Conservation (phyloP, 164 flowering plant species). For the Annona squamosa region DNA sequence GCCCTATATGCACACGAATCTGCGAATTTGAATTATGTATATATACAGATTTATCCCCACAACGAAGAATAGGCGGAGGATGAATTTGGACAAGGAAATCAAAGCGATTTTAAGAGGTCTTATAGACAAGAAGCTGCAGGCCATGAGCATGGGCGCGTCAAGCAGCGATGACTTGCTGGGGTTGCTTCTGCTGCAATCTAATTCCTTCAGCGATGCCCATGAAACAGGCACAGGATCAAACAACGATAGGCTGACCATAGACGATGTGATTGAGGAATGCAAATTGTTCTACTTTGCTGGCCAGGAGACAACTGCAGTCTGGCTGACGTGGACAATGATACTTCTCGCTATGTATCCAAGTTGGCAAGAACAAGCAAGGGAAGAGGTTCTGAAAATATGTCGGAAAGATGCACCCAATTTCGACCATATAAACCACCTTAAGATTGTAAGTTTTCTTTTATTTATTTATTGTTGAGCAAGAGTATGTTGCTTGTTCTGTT, state of each 20-base stretch:
- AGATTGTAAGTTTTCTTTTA: conserved; percentile 2
- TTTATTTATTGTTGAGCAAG: too few species aligned
- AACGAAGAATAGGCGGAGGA: conserved; percentile 4
- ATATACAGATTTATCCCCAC: conserved; percentile 12
- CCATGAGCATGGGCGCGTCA: conserved; percentile 3
- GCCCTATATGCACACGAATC: too few species aligned
- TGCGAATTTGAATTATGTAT: background rate
- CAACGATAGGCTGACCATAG: conserved; percentile 1
- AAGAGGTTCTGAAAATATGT: conserved; percentile 4
- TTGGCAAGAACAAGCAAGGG: conserved; percentile 12
- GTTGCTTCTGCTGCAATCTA: conserved; percentile 10
- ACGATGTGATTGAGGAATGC: conserved; percentile 12
- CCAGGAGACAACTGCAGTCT: conserved; percentile 10
- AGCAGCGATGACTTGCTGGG: conserved; percentile 7
- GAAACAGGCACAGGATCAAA: background rate
- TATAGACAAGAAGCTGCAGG: conserved; percentile 8
- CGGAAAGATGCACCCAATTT: conserved; percentile 4
- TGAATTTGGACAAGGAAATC: conserved; percentile 1
- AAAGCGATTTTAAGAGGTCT: background rate
- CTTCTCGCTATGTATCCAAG: conserved; percentile 9
- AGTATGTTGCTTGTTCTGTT: too few species aligned
- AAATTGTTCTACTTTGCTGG: conserved; percentile 15
- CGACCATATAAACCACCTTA: conserved; percentile 8
- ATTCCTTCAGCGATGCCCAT: background rate
- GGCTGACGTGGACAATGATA: conserved; percentile 9